Evolutionary conservation across 352 stramenopile genomes (phyloP), one percentile per base, ranked within the genome.

Genomic region (Pythium aphanidermatum): DNA sequence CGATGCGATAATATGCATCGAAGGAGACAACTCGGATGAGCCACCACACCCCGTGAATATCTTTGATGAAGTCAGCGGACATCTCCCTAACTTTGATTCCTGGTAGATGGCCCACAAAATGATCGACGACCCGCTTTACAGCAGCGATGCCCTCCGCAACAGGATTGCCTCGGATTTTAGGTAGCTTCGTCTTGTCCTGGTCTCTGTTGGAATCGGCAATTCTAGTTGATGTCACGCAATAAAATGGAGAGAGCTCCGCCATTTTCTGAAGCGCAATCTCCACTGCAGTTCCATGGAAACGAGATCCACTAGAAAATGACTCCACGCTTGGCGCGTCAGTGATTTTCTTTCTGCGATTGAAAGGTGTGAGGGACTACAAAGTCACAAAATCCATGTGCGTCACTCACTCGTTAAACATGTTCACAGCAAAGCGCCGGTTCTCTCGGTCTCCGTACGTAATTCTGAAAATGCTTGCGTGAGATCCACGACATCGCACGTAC

Each of bases 21-120:
- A 87, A 89, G 12, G 70, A 50, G 6, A 83, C 59, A 2, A 86
- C 68, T 4, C 76, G 63, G 23, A 79, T 76, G 31, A 87, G 69
- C 77, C 74, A 92, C 81, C 81, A 92, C 1, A 50, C 50, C 2
- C 74, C 76, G 20, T 37, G 36, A 2, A 27, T 57, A 46, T 86
- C 75, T 25, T 86, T 85, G 43, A 89, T 77, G 34, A 90, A 90
- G 44, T 90, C 80, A 0, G 56, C 64, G 1, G 62, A 70, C 55
- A 92, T 72, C 6, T 71, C 58, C 4, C 63, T 41, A 32, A 92
- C 71, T 23, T 55, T 61, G n/a, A 92, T 52, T 1, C 55, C 61
- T 2, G 75, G 77, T 1, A 90, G 65, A 16, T 89, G 74, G 2
- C 63, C 17, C 20, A 82, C 70, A 0, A 78, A 65, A 26, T 92